These are phyloP conservation scores for Colletotrichum spinosum DNA, from an alignment of 2,329 filamentous ascomycete genomes.

Conservation along the genomic window DNA sequence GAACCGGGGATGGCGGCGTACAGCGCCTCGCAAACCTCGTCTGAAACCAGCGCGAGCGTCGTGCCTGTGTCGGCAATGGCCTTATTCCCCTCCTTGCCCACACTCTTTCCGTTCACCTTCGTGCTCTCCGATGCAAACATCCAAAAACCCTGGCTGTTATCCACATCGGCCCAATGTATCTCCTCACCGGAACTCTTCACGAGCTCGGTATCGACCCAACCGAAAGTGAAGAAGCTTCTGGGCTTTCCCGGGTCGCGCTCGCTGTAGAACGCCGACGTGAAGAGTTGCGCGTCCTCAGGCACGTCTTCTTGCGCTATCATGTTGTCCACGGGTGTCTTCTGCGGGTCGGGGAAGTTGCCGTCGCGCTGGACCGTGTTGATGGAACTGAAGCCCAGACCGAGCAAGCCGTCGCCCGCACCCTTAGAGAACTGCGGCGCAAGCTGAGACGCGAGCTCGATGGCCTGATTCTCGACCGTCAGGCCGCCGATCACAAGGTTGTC, in stretches of 20 bases:
- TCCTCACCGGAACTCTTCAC: conserved; percentile 66
- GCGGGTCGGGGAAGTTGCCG: conserved; percentile 51
- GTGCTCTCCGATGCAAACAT: conserved; percentile 70
- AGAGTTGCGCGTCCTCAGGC: conserved; percentile 69
- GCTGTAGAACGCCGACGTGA: conserved; percentile 32
- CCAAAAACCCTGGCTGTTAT: conserved; percentile 76
- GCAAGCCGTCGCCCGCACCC: conserved; percentile 73
- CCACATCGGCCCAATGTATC: conserved; percentile 71
- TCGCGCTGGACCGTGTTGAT: conserved; percentile 73
- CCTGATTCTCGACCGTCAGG: conserved; percentile 68
- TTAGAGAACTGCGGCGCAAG: conserved; percentile 69
- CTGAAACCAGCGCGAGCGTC: conserved; percentile 66
- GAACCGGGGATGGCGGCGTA: conserved; percentile 42
- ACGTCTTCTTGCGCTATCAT: conserved; percentile 76
- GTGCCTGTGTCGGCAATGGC: conserved; percentile 71
- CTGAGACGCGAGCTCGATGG: conserved; percentile 72
- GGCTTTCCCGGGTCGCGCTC: conserved; percentile 58
- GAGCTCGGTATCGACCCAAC: conserved; percentile 72
- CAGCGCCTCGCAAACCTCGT: conserved; percentile 40
- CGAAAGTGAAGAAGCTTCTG: conserved; percentile 78
- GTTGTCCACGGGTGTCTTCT: conserved; percentile 82
- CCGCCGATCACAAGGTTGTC: conserved; percentile 77
- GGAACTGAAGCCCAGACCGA: conserved; percentile 74
- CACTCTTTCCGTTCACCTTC: conserved; percentile 58
- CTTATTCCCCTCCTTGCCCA: conserved; percentile 55